Conservation (phyloP, 1,139 yeast species). For the Kodamaea arcana region DNA sequence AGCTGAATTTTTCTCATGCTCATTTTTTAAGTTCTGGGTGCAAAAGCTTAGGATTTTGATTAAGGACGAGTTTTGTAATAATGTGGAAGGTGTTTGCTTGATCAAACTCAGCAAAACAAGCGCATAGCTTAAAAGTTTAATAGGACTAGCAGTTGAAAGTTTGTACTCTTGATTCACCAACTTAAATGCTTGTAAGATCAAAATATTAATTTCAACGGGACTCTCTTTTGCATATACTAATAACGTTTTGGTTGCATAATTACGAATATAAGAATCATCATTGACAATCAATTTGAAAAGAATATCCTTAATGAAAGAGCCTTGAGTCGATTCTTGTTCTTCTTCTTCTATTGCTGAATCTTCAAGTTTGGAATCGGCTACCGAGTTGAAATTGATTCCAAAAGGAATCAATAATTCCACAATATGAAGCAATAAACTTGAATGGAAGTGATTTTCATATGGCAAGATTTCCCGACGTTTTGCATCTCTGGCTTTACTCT, state of each 20-base stretch:
- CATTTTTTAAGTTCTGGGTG: conserved; percentile 45
- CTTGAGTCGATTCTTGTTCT: conserved; percentile 13
- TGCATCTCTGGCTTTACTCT: conserved; percentile 19
- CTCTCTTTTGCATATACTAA: conserved; percentile 29
- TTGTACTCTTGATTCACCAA: conserved; percentile 33
- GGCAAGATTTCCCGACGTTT: conserved; percentile 21
- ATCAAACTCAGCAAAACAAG: conserved; percentile 37
- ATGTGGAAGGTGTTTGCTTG: conserved; percentile 33
- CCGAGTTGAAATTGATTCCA: conserved; percentile 33
- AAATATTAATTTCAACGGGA: conserved; percentile 34
- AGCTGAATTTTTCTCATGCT: conserved; percentile 16
- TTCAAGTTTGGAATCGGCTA: conserved; percentile 9
- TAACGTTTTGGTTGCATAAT: conserved; percentile 32
- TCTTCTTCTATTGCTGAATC: conserved; percentile 18
- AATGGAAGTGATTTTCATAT: conserved; percentile 24
- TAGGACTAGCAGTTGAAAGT: conserved; percentile 17
- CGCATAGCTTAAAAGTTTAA: conserved; percentile 31
- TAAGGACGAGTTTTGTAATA: conserved; percentile 40
- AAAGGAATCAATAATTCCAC: conserved; percentile 34
- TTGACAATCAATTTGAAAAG: conserved; percentile 33
- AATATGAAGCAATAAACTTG: conserved; percentile 27
- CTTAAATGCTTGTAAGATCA: conserved; percentile 31
- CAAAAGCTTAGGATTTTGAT: conserved; percentile 45
- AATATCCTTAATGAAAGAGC: conserved; percentile 27
- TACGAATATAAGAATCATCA: conserved; percentile 32